phyloP scores from a whole-genome alignment of 1,284 basidiomycete genomes.

The Entoloma clypeatum region DNA sequence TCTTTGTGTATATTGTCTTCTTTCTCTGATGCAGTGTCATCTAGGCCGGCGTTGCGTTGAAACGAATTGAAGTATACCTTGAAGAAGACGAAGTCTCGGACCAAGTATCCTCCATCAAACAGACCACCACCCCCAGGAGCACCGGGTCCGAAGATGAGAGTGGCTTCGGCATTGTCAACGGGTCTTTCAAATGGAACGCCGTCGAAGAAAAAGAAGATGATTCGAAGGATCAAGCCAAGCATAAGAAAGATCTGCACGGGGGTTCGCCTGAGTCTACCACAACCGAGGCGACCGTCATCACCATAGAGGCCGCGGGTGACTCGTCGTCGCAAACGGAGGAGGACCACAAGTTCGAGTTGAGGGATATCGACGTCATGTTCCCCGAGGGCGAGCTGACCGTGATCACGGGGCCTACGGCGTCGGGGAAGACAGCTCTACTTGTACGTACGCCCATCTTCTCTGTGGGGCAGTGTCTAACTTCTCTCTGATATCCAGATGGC shows the following conservation, averaged over 20 bases:
- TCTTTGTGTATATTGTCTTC: conserved; percentile 11
- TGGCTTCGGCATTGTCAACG: conserved; percentile 62
- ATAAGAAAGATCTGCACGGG: background rate
- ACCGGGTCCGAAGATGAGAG: conserved; percentile 29
- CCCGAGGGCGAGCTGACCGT: conserved; percentile 65
- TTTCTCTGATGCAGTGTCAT: conserved; percentile 15
- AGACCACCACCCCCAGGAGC: conserved; percentile 25
- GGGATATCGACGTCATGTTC: conserved; percentile 63
- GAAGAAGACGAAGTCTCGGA: conserved; percentile 78
- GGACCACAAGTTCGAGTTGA: conserved; percentile 58
- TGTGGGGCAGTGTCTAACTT: conserved; percentile 1
- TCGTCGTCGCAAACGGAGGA: conserved; percentile 19
- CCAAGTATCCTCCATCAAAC: conserved; percentile 66
- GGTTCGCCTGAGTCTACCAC: conserved; percentile 12
- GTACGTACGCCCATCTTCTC: conserved; percentile 30
- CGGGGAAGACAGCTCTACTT: conserved; percentile 76
- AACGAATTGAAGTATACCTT: conserved; percentile 80
- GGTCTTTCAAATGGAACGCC: conserved; percentile 71
- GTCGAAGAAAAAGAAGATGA: conserved; percentile 34
- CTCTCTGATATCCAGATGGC: conserved; percentile 44
- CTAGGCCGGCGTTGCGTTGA: conserved; percentile 70
- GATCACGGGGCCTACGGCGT: conserved; percentile 72
- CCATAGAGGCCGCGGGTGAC: conserved; percentile 11
- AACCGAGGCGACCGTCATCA: conserved; percentile 22
- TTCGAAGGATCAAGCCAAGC: conserved; percentile 14